Evolutionary conservation across 108 stramenopile species (phyloP), one percentile per base, ranked within the genome.

Genomic region (Nitzschia inconspicua): DNA sequence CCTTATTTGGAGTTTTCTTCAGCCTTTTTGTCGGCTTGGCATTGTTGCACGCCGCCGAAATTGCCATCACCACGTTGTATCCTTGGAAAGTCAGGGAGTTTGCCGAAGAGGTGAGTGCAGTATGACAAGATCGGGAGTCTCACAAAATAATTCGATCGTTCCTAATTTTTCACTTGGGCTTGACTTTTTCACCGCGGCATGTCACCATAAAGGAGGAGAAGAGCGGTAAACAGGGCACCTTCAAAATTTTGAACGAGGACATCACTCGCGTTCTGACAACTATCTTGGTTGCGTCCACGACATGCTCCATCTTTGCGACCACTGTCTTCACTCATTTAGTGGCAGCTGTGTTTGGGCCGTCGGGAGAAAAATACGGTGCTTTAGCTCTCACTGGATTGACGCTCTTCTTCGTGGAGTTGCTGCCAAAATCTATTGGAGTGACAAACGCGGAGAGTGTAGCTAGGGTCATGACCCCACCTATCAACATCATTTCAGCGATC

Each of bases 81-180:
- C 95, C 96, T 4, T 98, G 96, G 96, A 96, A 96, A 65, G 89
- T 95, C 7, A 77, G 85, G 16, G 95, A 98, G 66, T 96, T 98
- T 63, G 97, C 95, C 48, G 93, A 95, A 68, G 95, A 96, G n/a
- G n/a, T n/a, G n/a, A n/a, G n/a, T n/a, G n/a, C n/a, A n/a, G n/a
- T n/a, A n/a, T n/a, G n/a, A n/a, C n/a, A n/a, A n/a, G n/a, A n/a
- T n/a, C n/a, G n/a, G 55, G n/a, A n/a, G n/a, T n/a, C n/a, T n/a
- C n/a, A n/a, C n/a, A n/a, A n/a, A n/a, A n/a, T n/a, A n/a, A n/a
- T n/a, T n/a, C n/a, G n/a, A n/a, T n/a, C n/a, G n/a, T n/a, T n/a
- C n/a, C n/a, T n/a, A n/a, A n/a, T n/a, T n/a, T n/a, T n/a, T n/a
- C n/a, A n/a, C n/a, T n/a, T n/a, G n/a, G n/a, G n/a, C n/a, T n/a